Base-by-base conservation (phyloP, 1,139 yeast species). In the Suhomyces wounanorum region DNA sequence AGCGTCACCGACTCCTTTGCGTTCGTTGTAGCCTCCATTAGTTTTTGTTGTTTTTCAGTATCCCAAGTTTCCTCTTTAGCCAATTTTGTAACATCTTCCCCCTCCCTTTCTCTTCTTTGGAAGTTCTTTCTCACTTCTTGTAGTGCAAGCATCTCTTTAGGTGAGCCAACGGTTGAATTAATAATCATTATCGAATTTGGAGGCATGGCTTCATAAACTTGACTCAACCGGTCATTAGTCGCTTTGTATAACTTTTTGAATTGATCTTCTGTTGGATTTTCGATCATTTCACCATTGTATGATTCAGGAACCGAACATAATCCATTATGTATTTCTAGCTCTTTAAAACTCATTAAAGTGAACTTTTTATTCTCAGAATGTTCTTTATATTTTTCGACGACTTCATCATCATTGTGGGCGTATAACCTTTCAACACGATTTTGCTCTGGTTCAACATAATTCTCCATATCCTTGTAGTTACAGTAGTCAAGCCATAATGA, bases 161-260 rank as follows among this genome's bases (percentile, higher is more conserved):
- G 83, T 57, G 83, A 81, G 2, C 92, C 91, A 50, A 80, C 73
- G 1, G 87, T 89, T 0, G 90, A 77, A 59, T 82, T 73, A 1
- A 91, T 64, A 0, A 90, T 69, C 33, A 92, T 60, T 25, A 85
- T 69, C 0, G 96, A 79, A 44, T 83, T 77, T 0, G 71, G 67
- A 0, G 96, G 91, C 21, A 87, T 62, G 2, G 64, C 55, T 0
- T 73, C 69, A 60, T 86, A 83, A 4, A 92, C 68, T 39, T 65
- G 64, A 10, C 66, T 57, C 14, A 92, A 59, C 41, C 86, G 69
- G 2, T 60, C 55, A 57, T 81, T 78, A 11, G 86, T 52, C 13
- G 45, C 38, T 31, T 28, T 17, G 44, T 52, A 52, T 11, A 54
- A 44, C 9, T 39, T 39, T 7, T 40, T 5, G 25, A 41, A 26